Conservation (phyloP, 345 rosid genomes). For the Brassica juncea region DNA sequence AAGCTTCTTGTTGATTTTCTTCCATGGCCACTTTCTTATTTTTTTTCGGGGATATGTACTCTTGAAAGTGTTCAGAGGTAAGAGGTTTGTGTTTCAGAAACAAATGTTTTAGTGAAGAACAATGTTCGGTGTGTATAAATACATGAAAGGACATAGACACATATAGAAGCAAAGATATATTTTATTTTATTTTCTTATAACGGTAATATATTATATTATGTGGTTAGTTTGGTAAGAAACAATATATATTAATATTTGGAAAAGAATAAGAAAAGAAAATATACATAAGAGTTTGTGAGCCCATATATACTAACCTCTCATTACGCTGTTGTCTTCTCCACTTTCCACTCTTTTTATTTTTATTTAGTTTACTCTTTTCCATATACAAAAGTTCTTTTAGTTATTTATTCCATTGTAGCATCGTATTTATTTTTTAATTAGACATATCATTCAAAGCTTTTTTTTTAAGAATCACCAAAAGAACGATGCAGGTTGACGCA, state of each 20-base stretch:
- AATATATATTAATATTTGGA: conserved; percentile 57
- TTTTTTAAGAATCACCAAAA: background rate
- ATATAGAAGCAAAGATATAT: conserved; percentile 37
- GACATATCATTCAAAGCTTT: conserved; percentile 1
- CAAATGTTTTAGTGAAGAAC: conserved; percentile 32
- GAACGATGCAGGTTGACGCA: conserved; percentile 9
- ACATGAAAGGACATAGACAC: conserved; percentile 39
- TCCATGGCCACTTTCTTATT: conserved; percentile 21
- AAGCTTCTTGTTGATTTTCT: conserved; percentile 41
- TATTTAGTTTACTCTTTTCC: background rate
- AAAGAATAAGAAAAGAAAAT: conserved; percentile 51
- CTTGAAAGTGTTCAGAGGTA: conserved; percentile 19
- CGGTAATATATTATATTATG: conserved; percentile 43
- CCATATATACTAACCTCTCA: conserved; percentile 56
- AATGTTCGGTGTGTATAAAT: conserved; percentile 40
- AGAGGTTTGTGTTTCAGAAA: conserved; percentile 27
- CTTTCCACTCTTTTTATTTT: background rate
- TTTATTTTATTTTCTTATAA: conserved; percentile 28
- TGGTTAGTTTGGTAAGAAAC: conserved; percentile 67
- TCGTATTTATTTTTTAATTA: background rate
- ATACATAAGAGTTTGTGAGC: conserved; percentile 49
- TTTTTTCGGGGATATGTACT: background rate
- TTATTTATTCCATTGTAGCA: conserved; percentile 15
- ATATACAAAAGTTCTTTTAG: background rate
- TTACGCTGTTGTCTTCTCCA: conserved; percentile 44